A percentile compares a stretch with the other conserved stretches of the same genome.
Conservation (phyloP, 2,329 filamentous ascomycete genomes). For the Aspergillus quadrilineatus region DNA sequence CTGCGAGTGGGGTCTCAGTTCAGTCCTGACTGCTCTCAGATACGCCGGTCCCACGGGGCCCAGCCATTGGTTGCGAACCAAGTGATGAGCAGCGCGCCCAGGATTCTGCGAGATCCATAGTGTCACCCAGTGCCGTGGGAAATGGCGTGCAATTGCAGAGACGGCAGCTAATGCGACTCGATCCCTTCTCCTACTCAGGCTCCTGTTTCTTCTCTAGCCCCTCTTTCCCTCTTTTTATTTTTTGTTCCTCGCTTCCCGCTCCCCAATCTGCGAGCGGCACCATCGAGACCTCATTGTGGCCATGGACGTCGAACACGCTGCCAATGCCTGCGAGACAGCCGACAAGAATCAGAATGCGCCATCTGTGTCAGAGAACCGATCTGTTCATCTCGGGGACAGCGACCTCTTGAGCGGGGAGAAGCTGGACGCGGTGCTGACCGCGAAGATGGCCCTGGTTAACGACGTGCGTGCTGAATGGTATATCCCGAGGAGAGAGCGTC, state of each 20-base stretch:
- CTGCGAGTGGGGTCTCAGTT: too few species aligned
- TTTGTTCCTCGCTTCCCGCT: background rate
- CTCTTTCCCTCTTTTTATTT: background rate
- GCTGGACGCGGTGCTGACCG: conserved; percentile 39
- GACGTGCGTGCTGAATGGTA: conserved; percentile 13
- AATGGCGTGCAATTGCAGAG: too few species aligned
- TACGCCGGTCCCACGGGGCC: too few species aligned
- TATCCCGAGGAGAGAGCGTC: too few species aligned
- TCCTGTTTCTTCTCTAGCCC: too few species aligned
- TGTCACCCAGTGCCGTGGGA: too few species aligned
- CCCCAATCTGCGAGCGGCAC: background rate
- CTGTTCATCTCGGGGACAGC: background rate
- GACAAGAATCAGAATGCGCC: background rate
- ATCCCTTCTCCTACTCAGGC: too few species aligned
- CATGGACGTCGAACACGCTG: conserved; percentile 4
- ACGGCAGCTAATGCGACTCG: too few species aligned
- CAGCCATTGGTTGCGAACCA: too few species aligned
- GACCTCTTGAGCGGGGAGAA: conserved; percentile 9
- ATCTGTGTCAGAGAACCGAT: background rate
- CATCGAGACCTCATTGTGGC: conserved; percentile 18
- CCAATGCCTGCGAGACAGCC: background rate
- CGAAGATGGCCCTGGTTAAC: conserved; percentile 43
- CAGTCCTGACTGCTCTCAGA: too few species aligned
- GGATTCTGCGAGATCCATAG: too few species aligned
- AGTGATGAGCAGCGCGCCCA: too few species aligned